Evolutionary conservation across 345 rosid genomes (phyloP), one percentile per base, ranked within the genome.

Genomic region (Eucalyptus curtisii): DNA sequence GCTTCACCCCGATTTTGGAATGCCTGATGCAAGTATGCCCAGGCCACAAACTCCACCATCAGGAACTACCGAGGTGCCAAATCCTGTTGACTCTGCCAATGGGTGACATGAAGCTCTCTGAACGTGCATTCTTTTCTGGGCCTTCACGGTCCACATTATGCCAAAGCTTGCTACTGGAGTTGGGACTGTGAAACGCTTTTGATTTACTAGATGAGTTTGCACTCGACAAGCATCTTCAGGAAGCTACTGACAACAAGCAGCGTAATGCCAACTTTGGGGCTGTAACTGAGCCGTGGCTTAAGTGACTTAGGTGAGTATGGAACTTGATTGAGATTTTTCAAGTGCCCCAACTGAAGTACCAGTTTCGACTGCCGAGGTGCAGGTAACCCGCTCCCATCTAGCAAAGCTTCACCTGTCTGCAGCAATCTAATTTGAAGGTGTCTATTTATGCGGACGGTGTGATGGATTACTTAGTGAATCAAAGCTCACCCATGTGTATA

Each of bases 1-100:
- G 90, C 92, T 94, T 89, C 89, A 81, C 40, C 27, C 91, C 14
- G 97, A 96, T 84, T 95, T 96, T 86, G 95, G 91, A 89, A 93
- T 95, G 90, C 92, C 93, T 31, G 96, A 95, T 79, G 93, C 88
- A 81, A 89, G 89, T 90, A 92, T 93, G 27, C 95, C 95, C 16
- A 88, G 88, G 84, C 92, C 94, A 40, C 98, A 92, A 71, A 92
- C 94, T 90, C 94, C 93, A n/a, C 91, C 95, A 49, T 93, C 95
- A 10, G 91, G 68, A 79, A 84, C 86, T 89, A 52, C 89, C 5
- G 95, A 95, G 64, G 91, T 91, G 89, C 90, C 92, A 19, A 90
- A 89, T 49, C 87, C 90, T 84, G 53, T 90, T 89, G 92, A 91
- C 91, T 88, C 93, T 55, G 64, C 89, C 31, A 91, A 80, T 48